A percentile compares a stretch with the other conserved stretches of the same genome.
Evolutionary conservation across 805 yeast genomes (phyloP).

Genomic region (Saturnispora gosingensis): DNA sequence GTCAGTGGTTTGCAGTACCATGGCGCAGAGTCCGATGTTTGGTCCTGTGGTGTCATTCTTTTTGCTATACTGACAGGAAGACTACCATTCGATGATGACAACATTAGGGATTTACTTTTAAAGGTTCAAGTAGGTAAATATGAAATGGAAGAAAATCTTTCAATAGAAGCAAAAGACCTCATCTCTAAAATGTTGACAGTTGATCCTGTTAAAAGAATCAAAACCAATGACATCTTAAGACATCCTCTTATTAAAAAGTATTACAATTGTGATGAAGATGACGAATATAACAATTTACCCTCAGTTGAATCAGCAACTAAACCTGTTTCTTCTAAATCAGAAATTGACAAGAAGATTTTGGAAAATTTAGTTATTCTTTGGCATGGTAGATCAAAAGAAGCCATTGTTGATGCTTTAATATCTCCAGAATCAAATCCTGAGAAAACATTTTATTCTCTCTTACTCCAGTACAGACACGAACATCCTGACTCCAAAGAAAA

Average conservation of each 20-base stretch:
- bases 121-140: conserved; percentile 90
- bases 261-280: conserved; percentile 35
- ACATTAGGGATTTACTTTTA: conserved; percentile 72
- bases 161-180: conserved; percentile 80
- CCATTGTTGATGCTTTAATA: conserved; percentile 24
- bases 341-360: conserved; percentile 44
- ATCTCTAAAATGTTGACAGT: conserved; percentile 74
- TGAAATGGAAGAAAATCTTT: conserved; percentile 70
- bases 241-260: conserved; percentile 83
- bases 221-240: conserved; percentile 60
- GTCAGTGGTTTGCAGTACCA: conserved; percentile 93
- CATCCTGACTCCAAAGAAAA: conserved; percentile 18
- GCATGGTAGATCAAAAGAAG: conserved; percentile 41
- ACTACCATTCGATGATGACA: conserved; percentile 94
- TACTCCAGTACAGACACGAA: conserved; percentile 30
- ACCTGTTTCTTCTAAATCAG: conserved; percentile 35
- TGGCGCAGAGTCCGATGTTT: conserved; percentile 94
- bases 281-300: conserved; percentile 35
- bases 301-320: conserved; percentile 45
- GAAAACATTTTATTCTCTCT: conserved; percentile 30
- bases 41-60: conserved; percentile 96
- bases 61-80: conserved; percentile 93
- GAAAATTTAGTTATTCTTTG: conserved; percentile 48
- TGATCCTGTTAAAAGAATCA: conserved; percentile 71
- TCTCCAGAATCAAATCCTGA: conserved; percentile 26